These are phyloP conservation scores for Thymus quinquecostatus DNA, from an alignment of 257 asterid species.

Conservation along the genomic window DNA sequence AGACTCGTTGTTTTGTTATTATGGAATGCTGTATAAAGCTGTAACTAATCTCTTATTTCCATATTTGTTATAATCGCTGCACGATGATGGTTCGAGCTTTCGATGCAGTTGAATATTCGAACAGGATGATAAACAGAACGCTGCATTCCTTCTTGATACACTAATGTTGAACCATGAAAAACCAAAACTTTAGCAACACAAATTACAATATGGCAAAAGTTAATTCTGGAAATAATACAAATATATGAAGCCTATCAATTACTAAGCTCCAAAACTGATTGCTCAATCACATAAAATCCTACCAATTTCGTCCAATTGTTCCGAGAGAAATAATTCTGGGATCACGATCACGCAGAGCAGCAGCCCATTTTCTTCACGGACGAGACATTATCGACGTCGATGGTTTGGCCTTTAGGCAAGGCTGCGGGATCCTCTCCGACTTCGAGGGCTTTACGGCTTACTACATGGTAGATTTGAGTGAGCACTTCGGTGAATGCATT, in stretches of 20 bases:
- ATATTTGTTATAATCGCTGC: no score
- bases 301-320: background rate
- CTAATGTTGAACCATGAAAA: no score
- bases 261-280: slow-evolving; percentile 27
- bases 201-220: background rate
- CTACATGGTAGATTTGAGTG: slow-evolving; percentile 56
- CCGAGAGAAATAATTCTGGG: background rate
- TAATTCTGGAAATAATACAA: background rate
- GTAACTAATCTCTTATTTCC: no score
- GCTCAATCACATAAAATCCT: background rate
- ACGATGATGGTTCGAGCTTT: no score
- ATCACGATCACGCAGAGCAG: slow-evolving; percentile 50
- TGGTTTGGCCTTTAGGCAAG: slow-evolving; percentile 57
- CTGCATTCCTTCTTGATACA: no score
- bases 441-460: slow-evolving; percentile 65
- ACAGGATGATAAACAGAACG: no score
- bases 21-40: no score
- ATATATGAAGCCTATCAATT: background rate
- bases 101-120: no score
- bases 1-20: slow-evolving; percentile 39
- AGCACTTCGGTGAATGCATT: slow-evolving; percentile 67
- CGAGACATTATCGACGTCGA: slow-evolving; percentile 55
- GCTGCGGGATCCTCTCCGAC: slow-evolving; percentile 61
- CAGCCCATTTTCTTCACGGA: slow-evolving; percentile 55
- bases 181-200: slow-evolving; percentile 8